Conservation (phyloP, 805 yeast species). For the Lachancea waltii region DNA sequence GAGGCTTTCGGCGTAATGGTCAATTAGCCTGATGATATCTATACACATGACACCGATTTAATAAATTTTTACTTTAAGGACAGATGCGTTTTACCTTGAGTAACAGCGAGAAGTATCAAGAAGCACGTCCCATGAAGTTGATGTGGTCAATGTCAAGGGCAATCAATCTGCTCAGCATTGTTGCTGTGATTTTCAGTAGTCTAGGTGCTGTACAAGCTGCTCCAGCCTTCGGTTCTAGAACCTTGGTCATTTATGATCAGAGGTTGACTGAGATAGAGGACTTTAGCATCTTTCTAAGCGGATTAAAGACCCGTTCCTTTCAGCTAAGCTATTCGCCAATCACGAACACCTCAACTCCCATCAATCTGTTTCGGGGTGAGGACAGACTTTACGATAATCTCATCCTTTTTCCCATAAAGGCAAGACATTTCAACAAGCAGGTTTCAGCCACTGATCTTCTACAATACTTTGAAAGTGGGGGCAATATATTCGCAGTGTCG, state of each 20-base stretch:
- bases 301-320: conserved; percentile 32
- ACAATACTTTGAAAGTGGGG: conserved; percentile 57
- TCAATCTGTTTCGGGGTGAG: conserved; percentile 34
- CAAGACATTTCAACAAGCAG: conserved; percentile 37
- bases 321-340: conserved; percentile 27
- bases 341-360: conserved; percentile 17
- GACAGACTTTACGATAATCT: conserved; percentile 47
- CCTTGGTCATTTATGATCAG: conserved; percentile 32
- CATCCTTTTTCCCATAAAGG: conserved; percentile 52
- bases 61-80: no score
- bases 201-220: no score
- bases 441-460: conserved; percentile 47
- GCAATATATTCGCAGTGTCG: conserved; percentile 64
- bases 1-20: neutral
- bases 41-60: no score
- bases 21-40: no score
- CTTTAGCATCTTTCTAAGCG: conserved; percentile 25
- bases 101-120: no score
- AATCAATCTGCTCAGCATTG: neutral
- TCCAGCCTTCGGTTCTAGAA: conserved; percentile 23
- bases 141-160: neutral
- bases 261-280: conserved; percentile 23
- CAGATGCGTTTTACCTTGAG: no score
- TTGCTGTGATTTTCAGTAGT: neutral
- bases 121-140: no score